Base-by-base conservation (phyloP, 2,329 filamentous ascomycete species). In the Nemania sp. region DNA sequence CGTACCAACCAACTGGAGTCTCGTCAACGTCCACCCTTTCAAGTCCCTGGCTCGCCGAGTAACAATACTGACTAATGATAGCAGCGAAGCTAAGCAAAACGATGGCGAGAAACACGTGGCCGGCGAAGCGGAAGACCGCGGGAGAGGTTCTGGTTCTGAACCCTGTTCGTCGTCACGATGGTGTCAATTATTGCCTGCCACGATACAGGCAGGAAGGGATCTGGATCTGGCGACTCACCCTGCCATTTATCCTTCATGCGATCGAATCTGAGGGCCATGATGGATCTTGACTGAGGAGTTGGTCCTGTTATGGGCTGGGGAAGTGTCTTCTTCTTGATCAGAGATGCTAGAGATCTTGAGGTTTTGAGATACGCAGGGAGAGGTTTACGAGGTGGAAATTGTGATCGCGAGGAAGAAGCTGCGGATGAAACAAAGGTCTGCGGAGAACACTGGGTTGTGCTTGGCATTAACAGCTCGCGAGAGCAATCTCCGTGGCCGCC, bases 1-100 rank as follows among this genome's bases (percentile, higher is more conserved):
- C 52, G n/a, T 47, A 57, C 64, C 62, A 65, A 14, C 64, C 59
- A 47, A 57, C 62, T 64, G 15, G 8, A 30, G 8, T 14, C 11
- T 31, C 11, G 4, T 12, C n/a, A 28, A 28, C 26, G 26, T 31
- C 0, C 1, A 6, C 15, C 33, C 22, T 57, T 33, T 5, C 8
- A 4, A 26, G 12, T 28, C 26, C 26, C 28, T 14, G 28, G 3
- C 28, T 2, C 6, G 19, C 6, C 3, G 15, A 5, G 17, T 14
- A 14, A 9, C 15, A 15, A 1, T 9, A 59, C 61, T 59, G 15
- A 66, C 64, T 34, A 22, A 56, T 44, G 5, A 61, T 33, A 17
- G 51, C 37, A 6, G 34, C 55, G 12, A 48, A 8, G 14, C 51
- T 45, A 17, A 61, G 31, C 2, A 54, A 3, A 23, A 64, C 41